Evolutionary conservation across 495 filamentous ascomycete genomes (phyloP).

Genomic region (Evernia prunastri): DNA sequence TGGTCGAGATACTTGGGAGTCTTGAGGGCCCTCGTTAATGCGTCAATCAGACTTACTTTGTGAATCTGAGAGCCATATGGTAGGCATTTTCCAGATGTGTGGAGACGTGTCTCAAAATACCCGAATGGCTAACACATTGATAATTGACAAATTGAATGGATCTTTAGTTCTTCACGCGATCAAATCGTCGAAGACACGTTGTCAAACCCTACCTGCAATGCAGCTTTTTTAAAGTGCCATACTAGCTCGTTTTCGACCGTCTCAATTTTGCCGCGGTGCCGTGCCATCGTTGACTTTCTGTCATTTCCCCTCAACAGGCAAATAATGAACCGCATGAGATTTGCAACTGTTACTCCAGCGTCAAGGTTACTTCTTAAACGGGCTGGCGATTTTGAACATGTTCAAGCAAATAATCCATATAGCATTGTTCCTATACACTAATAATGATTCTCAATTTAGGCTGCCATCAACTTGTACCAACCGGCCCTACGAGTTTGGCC

Average conservation of each 20-base stretch:
- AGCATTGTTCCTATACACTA: background rate
- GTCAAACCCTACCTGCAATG: no score
- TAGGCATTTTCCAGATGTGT: slow-evolving; percentile 44
- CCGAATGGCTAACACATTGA: background rate
- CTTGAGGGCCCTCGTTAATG: background rate
- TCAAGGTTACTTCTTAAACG: background rate
- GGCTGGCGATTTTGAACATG: background rate
- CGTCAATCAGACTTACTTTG: slow-evolving; percentile 64
- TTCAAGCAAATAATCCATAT: background rate
- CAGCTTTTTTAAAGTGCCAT: no score
- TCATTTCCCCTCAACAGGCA: no score
- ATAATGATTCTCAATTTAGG: background rate
- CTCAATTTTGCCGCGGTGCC: no score
- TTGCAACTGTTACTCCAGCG: no score
- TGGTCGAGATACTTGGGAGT: background rate
- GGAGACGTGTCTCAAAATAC: background rate
- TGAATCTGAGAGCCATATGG: slow-evolving; percentile 92
- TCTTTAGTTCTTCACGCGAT: background rate
- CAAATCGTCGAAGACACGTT: no score
- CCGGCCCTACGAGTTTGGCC: background rate
- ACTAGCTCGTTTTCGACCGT: no score
- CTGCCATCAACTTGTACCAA: background rate
- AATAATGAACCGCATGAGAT: no score
- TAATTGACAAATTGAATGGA: background rate
- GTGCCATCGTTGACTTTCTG: no score